A percentile compares a stretch with the other conserved stretches of the same genome.
These are phyloP conservation scores for Moniliophthora roreri DNA, from an alignment of 1,284 basidiomycete genomes.

Conservation along the genomic window DNA sequence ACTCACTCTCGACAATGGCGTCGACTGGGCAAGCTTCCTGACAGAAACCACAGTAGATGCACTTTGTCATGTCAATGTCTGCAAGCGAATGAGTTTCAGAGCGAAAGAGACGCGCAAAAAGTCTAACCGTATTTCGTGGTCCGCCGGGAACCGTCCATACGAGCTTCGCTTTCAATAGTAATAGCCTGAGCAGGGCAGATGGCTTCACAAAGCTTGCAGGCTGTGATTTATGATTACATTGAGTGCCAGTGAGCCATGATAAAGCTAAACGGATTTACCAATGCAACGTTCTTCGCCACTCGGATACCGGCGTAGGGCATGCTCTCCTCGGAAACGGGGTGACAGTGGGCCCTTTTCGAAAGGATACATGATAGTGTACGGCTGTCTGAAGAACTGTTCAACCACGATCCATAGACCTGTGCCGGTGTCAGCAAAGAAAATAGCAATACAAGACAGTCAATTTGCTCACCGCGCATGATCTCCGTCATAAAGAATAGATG, in stretches of 20 bases:
- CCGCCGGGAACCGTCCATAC: constrained; percentile 92
- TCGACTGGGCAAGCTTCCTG: constrained; percentile 99
- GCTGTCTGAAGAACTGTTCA: constrained; percentile 96
- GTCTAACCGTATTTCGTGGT: constrained; percentile 92
- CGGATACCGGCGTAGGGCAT: constrained; percentile 97
- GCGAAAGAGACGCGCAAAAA: neutral
- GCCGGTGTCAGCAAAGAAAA: neutral
- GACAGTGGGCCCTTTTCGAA: constrained; percentile 98
- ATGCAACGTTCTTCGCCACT: constrained; percentile 99
- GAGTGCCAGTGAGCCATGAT: constrained; percentile 1
- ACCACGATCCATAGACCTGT: constrained; percentile 99
- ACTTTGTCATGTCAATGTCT: constrained; percentile 97
- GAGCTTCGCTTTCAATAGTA: constrained; percentile 97
- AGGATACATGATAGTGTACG: constrained; percentile 98
- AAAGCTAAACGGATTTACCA: constrained; percentile 44
- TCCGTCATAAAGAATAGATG: constrained; percentile 99
- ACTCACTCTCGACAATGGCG: constrained; percentile 97
- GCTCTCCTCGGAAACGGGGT: constrained; percentile 98
- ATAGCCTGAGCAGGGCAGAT: constrained; percentile 99
- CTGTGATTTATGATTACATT: constrained; percentile 37
- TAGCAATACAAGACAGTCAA: constrained; percentile 1
- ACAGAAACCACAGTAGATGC: constrained; percentile 98
- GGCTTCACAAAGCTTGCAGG: constrained; percentile 99
- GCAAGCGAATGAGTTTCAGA: constrained; percentile 7
- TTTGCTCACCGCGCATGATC: constrained; percentile 83